Percentiles rank a stretch among this genome's conserved stretches.
Evolutionary conservation across 495 filamentous ascomycete species (phyloP).

Genomic region (Tuber aestivum): DNA sequence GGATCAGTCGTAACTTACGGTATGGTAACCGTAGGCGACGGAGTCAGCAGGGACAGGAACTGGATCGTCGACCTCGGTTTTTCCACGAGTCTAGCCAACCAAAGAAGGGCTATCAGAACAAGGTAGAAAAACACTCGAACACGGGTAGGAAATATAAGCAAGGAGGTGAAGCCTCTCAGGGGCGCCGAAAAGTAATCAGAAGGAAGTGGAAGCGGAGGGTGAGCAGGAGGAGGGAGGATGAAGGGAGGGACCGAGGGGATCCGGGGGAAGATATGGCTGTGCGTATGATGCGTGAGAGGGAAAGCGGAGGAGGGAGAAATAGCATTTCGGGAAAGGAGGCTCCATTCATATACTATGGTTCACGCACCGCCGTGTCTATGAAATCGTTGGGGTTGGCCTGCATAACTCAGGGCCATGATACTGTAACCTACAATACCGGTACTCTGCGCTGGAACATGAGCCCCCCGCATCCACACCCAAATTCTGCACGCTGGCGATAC

Average conservation of each 20-base stretch:
- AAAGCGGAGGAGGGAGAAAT: not conserved
- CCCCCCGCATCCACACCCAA: not conserved
- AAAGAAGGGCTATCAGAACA: conserved; percentile 18
- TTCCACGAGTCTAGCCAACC: not conserved
- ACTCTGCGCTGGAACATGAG: not conserved
- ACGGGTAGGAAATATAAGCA: not conserved
- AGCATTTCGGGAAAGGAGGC: not conserved
- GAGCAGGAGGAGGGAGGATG: conserved; percentile 8
- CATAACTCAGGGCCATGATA: not conserved
- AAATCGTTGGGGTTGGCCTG: not conserved
- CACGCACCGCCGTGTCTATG: not conserved
- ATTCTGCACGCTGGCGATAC: not conserved
- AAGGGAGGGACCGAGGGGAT: not conserved
- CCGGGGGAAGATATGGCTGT: not conserved
- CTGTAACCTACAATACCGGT: not conserved
- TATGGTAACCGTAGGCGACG: not conserved
- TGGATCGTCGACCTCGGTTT: conserved; percentile 10
- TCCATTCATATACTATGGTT: not conserved
- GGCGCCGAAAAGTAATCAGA: not conserved
- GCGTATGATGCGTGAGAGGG: not conserved
- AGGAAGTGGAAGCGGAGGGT: conserved; percentile 7
- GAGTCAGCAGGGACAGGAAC: conserved; percentile 25
- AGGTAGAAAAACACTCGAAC: conserved; percentile 7
- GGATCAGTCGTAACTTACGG: not conserved
- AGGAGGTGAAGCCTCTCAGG: not conserved